A percentile compares a stretch with the other conserved stretches of the same genome.
Conservation (phyloP, 306 rosid species). For the Cotoneaster glaucophyllus region DNA sequence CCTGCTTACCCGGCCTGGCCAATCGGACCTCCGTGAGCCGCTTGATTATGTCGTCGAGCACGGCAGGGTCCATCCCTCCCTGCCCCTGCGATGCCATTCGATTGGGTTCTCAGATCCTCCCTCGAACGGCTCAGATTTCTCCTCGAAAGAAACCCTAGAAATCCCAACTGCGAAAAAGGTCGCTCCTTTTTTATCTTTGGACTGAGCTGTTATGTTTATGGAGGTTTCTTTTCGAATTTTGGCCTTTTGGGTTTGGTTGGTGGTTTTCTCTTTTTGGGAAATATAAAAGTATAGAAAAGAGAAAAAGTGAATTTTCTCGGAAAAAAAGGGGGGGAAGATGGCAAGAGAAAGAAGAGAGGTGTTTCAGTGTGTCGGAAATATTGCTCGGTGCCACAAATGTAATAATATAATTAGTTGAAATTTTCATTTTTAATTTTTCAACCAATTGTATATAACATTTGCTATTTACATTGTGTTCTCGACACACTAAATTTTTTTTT, state of each 20-base stretch:
- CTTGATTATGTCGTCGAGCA: slow-evolving; percentile 78
- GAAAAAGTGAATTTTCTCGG: neutral
- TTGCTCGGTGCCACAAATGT: rapidly evolving
- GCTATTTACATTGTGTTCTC: too few relatives aligned
- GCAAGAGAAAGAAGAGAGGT: neutral
- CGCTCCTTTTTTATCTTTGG: neutral
- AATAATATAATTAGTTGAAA: too few relatives aligned
- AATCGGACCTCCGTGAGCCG: slow-evolving; percentile 80
- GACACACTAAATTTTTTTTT: too few relatives aligned
- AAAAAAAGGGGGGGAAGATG: neutral
- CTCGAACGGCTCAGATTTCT: slow-evolving; percentile 6
- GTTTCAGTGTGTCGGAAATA: too few relatives aligned
- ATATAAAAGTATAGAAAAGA: neutral
- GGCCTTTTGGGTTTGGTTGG: slow-evolving; percentile 6
- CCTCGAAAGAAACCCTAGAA: slow-evolving; percentile 18
- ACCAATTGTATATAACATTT: too few relatives aligned
- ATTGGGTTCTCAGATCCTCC: slow-evolving; percentile 12
- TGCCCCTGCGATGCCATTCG: slow-evolving; percentile 57
- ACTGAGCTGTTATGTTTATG: slow-evolving; percentile 4
- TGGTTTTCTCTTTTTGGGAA: neutral
- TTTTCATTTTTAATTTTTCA: too few relatives aligned
- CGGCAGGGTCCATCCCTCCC: slow-evolving; percentile 56
- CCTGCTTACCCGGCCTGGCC: slow-evolving; percentile 81
- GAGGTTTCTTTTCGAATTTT: neutral
- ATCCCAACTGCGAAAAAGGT: neutral